Evolutionary conservation across 78 protist genomes (phyloP).

Genomic region (Cavenderia fasciculata): DNA sequence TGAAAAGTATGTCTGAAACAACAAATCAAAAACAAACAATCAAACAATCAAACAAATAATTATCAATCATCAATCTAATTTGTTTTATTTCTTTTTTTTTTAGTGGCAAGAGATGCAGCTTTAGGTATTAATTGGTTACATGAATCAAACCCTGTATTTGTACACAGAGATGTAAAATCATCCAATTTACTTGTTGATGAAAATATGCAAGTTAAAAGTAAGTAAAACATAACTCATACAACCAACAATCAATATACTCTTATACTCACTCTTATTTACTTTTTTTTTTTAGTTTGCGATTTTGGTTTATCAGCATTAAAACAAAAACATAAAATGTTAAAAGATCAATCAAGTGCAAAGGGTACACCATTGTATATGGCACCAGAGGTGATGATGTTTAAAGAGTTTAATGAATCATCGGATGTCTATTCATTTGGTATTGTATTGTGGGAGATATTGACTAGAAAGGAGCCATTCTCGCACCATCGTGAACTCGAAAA

Average conservation of each 20-base stretch:
- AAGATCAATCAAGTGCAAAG: constrained; percentile 79
- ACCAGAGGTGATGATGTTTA: constrained; percentile 86
- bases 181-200: constrained; percentile 80
- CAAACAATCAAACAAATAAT: too few species aligned
- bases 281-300: constrained; percentile 48
- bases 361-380: constrained; percentile 87
- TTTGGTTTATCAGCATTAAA: constrained; percentile 75
- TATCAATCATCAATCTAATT: too few species aligned
- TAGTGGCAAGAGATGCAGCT: constrained; percentile 86
- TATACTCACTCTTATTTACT: neutral
- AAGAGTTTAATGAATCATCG: constrained; percentile 76
- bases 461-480: constrained; percentile 81
- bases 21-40: too few species aligned
- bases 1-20: constrained; percentile 62
- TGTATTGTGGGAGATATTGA: constrained; percentile 76
- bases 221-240: neutral
- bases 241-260: neutral
- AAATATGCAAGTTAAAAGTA: constrained; percentile 75
- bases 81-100: neutral
- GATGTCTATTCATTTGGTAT: constrained; percentile 84
- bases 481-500: constrained; percentile 76
- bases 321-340: constrained; percentile 76
- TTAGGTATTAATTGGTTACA: constrained; percentile 84
- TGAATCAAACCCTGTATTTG: constrained; percentile 82
- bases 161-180: constrained; percentile 85